Conservation (phyloP, 2,329 filamentous ascomycete species). For the Pseudogymnoascus pannorum region DNA sequence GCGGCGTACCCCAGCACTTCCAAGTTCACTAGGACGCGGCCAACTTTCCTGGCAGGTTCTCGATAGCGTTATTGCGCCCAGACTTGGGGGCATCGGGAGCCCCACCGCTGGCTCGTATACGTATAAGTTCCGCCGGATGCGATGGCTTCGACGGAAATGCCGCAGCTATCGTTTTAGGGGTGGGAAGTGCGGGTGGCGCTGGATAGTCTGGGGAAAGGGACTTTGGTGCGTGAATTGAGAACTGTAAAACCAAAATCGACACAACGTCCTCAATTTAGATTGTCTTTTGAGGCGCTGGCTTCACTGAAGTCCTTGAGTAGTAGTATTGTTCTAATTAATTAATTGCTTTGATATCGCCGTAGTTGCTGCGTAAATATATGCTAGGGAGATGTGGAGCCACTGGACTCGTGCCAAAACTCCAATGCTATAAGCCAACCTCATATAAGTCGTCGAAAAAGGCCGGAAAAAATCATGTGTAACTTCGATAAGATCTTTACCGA, state of each 20-base stretch:
- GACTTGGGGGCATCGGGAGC: neutral
- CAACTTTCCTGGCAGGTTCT: neutral
- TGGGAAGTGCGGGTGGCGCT: neutral
- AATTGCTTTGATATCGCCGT: neutral
- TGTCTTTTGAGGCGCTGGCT: neutral
- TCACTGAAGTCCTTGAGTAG: neutral
- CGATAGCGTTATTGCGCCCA: neutral
- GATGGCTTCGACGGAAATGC: neutral
- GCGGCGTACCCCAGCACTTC: neutral
- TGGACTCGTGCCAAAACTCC: neutral
- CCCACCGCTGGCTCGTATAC: neutral
- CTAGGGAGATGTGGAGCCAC: neutral
- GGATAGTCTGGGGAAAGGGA: neutral
- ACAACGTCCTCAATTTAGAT: no score
- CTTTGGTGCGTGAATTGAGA: neutral
- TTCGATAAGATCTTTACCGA: neutral
- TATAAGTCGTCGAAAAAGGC: neutral
- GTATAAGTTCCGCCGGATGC: neutral
- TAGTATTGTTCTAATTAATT: neutral
- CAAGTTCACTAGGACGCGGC: neutral
- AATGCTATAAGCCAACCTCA: neutral
- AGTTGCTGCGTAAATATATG: neutral
- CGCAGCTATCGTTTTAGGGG: slow-evolving; percentile 1
- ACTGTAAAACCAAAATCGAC: neutral
- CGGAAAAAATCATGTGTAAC: neutral